Evolutionary conservation across 352 stramenopile genomes (phyloP), one percentile per base, ranked within the genome.

Genomic region (Globisporangium carolinianum): DNA sequence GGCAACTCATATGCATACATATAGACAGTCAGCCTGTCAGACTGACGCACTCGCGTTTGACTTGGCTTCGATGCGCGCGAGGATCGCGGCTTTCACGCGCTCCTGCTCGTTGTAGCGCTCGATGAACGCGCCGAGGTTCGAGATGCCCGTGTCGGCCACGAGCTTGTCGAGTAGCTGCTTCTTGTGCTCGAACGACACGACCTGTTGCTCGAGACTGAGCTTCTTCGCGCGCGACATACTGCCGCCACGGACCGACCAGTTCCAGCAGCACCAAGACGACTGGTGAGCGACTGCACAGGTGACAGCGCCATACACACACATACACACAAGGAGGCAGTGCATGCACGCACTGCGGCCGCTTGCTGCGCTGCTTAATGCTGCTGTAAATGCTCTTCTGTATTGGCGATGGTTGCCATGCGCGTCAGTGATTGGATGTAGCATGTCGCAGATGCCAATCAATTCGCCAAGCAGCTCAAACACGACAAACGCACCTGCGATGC

Each of bases 161-260:
- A 89, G 71, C 17, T 67, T 66, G 51, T 89, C 76, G n/a, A 89
- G 66, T 5, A 83, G 53, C n/a, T 61, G 45, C 57, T 84, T 85
- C 50, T 89, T 89, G 51, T 89, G 74, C 66, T 89, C 74, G 35
- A 89, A 87, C 17, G 79, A 85, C 39, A 87, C 66, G 3, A 79
- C 67, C 35, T 85, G 85, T 53, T 86, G 75, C 60, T 88, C 78
- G 53, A 88, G 55, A 48, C 52, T 84, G 46, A 76, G 56, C 46
- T 73, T 79, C 47, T 84, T 83, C 47, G 71, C 71, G 42, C 66
- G 73, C 5, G 63, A 82, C 15, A 71, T 36, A 51, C 67, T 76
- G 12, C 1, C 46, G 15, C 0, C 51, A 36, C 24, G 3, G 24
- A 32, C 24, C 24, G 24, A 32, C 24, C 24, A 32, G 24, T 32